A percentile compares a stretch with the other conserved stretches of the same genome.
These are phyloP conservation scores for Leptographium galeiforme DNA, from an alignment of 2,329 filamentous ascomycete genomes.

Conservation along the genomic window DNA sequence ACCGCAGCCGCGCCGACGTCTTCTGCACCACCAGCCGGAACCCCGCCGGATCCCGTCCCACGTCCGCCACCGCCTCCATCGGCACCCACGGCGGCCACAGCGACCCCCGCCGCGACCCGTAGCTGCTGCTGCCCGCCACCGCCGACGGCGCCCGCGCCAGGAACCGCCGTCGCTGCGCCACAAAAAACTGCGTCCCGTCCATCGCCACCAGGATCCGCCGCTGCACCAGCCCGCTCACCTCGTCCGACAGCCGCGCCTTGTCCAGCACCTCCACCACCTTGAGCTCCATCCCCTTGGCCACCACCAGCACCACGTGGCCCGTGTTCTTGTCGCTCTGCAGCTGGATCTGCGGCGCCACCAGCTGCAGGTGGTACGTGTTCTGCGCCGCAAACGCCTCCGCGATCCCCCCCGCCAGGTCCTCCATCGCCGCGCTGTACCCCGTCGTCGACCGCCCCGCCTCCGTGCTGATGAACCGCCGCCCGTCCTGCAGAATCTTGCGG, in stretches of 20 bases:
- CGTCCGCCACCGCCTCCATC: slow-evolving; percentile 97
- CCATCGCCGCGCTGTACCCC: slow-evolving; percentile 30
- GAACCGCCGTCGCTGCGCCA: slow-evolving; percentile 88
- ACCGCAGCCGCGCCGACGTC: slow-evolving; percentile 85
- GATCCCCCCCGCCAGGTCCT: slow-evolving; percentile 61
- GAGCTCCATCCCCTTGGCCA: slow-evolving; percentile 94
- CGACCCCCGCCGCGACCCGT: slow-evolving; percentile 71
- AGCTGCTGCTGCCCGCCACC: slow-evolving; percentile 84
- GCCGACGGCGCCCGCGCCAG: slow-evolving; percentile 71
- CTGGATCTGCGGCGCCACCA: slow-evolving; percentile 96
- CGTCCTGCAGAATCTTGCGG: slow-evolving; percentile 71
- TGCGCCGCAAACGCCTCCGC: slow-evolving; percentile 79
- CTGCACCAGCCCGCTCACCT: slow-evolving; percentile 89
- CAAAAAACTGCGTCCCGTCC: slow-evolving; percentile 97
- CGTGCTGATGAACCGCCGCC: slow-evolving; percentile 66
- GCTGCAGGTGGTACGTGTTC: slow-evolving; percentile 84
- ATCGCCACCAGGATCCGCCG: slow-evolving; percentile 87
- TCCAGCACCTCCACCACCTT: slow-evolving; percentile 98
- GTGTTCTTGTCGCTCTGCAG: slow-evolving; percentile 96
- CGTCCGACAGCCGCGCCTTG: slow-evolving; percentile 80
- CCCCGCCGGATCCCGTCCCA: slow-evolving; percentile 85
- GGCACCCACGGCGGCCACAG: slow-evolving; percentile 98
- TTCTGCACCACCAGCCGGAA: slow-evolving; percentile 96
- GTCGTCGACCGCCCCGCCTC: slow-evolving; percentile 27
- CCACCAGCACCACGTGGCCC: slow-evolving; percentile 91